These are phyloP conservation scores for Polytrichum commune DNA, from an alignment of 225 moss, liverwort and hornwort genomes.

Conservation along the genomic window DNA sequence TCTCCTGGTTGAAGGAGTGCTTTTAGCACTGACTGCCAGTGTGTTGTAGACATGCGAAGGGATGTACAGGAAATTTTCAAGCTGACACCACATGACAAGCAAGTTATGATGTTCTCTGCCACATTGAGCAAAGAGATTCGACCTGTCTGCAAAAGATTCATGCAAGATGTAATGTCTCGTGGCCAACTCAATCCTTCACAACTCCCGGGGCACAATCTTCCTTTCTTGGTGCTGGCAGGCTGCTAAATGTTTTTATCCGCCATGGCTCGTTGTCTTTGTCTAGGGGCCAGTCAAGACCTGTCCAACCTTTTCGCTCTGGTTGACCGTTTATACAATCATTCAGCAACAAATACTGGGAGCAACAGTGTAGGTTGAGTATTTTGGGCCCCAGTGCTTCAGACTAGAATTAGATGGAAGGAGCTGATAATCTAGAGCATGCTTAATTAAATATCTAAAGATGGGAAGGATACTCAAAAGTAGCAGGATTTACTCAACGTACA, in stretches of 20 bases:
- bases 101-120: slow-evolving; percentile 99
- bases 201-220: slow-evolving; percentile 66
- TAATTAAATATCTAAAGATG: slow-evolving; percentile 21
- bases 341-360: slow-evolving; percentile 32
- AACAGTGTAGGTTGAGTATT: slow-evolving; percentile 40
- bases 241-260: slow-evolving; percentile 62
- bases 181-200: slow-evolving; percentile 69
- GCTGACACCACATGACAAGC: slow-evolving; percentile 96
- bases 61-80: slow-evolving; percentile 99
- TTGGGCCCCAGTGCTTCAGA: slow-evolving; percentile 23
- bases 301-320: slow-evolving; percentile 46
- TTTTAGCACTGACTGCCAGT: slow-evolving; percentile 39
- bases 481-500: slow-evolving; percentile 32
- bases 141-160: slow-evolving; percentile 98
- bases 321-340: slow-evolving; percentile 28
- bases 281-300: slow-evolving; percentile 54
- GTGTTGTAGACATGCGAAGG: slow-evolving; percentile 97
- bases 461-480: slow-evolving; percentile 28
- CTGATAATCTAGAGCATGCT: slow-evolving; percentile 31
- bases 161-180: slow-evolving; percentile 97
- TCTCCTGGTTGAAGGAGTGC: not conserved
- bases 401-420: slow-evolving; percentile 48
- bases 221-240: slow-evolving; percentile 75
- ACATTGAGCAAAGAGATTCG: slow-evolving; percentile 98
- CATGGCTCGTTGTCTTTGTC: slow-evolving; percentile 64